phyloP scores from a whole-genome alignment of 257 asterid genomes.

The Jacaranda copaia region DNA sequence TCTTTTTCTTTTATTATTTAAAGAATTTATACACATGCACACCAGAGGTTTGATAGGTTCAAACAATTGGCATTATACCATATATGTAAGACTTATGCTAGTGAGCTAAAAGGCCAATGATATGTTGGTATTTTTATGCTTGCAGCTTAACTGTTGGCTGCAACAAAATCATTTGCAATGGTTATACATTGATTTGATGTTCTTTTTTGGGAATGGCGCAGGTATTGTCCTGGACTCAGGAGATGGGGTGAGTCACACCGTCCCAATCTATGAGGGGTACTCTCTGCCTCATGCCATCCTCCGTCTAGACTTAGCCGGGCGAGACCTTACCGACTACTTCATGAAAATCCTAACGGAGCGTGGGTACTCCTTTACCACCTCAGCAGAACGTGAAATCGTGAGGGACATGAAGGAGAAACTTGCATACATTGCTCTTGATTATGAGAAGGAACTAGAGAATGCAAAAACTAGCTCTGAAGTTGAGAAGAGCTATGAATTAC shows the following conservation, averaged over 20 bases:
- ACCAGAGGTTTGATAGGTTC: too few species aligned
- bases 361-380: slow-evolving; percentile 14
- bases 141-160: too few species aligned
- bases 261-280: neutral
- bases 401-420: slow-evolving; percentile 39
- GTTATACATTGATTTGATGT: too few species aligned
- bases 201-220: neutral
- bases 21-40: too few species aligned
- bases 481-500: slow-evolving; percentile 33
- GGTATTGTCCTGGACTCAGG: neutral
- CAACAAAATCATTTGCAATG: too few species aligned
- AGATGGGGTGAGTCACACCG: neutral
- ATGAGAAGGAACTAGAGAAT: slow-evolving; percentile 29
- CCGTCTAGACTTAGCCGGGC: slow-evolving; percentile 36
- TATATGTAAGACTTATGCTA: too few species aligned
- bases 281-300: slow-evolving; percentile 30
- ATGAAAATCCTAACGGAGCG: slow-evolving; percentile 34
- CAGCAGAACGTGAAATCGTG: neutral
- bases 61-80: too few species aligned
- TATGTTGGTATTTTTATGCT: too few species aligned
- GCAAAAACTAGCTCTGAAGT: slow-evolving; percentile 25
- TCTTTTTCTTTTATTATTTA: too few species aligned
- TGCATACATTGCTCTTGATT: slow-evolving; percentile 39
- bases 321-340: slow-evolving; percentile 29
- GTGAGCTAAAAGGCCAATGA: too few species aligned